Evolutionary conservation across 225 moss, liverwort and hornwort genomes (phyloP), one percentile per base, ranked within the genome.

Genomic region (Marchantia polymorpha): DNA sequence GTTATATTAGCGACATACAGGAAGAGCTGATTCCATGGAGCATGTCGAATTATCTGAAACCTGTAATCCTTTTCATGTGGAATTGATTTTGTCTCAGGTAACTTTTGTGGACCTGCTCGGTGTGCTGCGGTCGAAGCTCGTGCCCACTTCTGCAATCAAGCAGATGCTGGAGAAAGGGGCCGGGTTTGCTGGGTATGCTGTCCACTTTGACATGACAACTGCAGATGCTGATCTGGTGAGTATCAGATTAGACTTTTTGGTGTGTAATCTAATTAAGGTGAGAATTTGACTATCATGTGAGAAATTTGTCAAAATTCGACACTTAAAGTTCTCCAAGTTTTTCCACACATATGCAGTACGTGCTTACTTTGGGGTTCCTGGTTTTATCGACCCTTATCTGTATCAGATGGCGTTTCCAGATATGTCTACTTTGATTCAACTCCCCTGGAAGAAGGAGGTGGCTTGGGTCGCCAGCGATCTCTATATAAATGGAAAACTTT

Each of bases 381-480:
- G 30, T 16, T 63, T 58, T 27, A 20, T 84, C 27, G 10, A 23
- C 13, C 64, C 70, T 73, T 54, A 52, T 50, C 13, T 81, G 46
- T 76, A 71, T 68, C 82, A 92, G 96, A 85, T 93, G 79, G 96
- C 96, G 77, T 64, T 87, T 53, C 96, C 96, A 17, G 96, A 96
- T 86, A 69, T 64, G 29, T 77, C 78, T 22, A 91, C 91, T 79
- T 85, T 91, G 22, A 88, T 94, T 76, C 87, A 93, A 83, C 89
- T 96, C 52, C 96, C 94, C 10, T 96, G 96, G 96, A 91, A 88
- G 3, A 73, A 83, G 64, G 89, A 89, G 12, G 91, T 96, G 11
- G 96, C 96, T 3, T 96, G 96, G 96, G 93, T 96, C 51, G 89
- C 96, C 46, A 92, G 96, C 77, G 96, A 96, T 81, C 90, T 96